Conservation (phyloP, 2,329 filamentous ascomycete species). For the Neobulgaria alba region DNA sequence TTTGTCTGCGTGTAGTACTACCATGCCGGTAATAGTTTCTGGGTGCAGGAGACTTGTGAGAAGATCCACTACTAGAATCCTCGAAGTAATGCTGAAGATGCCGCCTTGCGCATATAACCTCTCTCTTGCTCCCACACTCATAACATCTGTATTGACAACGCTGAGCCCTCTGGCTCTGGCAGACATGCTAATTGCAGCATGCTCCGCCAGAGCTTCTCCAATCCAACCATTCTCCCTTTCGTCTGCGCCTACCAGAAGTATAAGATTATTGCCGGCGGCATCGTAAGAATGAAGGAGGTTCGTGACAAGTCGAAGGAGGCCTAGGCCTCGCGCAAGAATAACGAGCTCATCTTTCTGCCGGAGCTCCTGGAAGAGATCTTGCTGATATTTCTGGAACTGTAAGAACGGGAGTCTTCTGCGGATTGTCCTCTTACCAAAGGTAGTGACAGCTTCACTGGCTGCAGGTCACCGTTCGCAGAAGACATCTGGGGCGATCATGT, state of each 20-base stretch:
- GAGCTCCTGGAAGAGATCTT: constrained; percentile 87
- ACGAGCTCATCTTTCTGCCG: constrained; percentile 89
- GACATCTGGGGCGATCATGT: constrained; percentile 27
- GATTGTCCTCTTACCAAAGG: constrained; percentile 48
- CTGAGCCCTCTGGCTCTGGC: constrained; percentile 77
- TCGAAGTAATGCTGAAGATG: constrained; percentile 91
- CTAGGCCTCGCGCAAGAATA: constrained; percentile 82
- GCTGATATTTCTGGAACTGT: constrained; percentile 67
- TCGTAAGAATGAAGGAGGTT: constrained; percentile 96
- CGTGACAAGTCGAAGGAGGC: constrained; percentile 84
- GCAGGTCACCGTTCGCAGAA: constrained; percentile 37
- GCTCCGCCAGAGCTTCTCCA: constrained; percentile 89
- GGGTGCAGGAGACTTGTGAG: constrained; percentile 75
- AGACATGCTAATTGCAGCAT: constrained; percentile 81
- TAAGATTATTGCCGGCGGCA: constrained; percentile 86
- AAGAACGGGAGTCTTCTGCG: constrained; percentile 5
- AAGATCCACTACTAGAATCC: constrained; percentile 89
- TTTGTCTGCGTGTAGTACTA: constrained; percentile 83
- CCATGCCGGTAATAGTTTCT: constrained; percentile 75
- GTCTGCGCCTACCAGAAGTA: constrained; percentile 81
- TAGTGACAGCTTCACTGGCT: constrained; percentile 74
- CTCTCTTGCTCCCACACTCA: constrained; percentile 77
- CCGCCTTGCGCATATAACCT: constrained; percentile 87
- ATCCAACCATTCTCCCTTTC: constrained; percentile 96
- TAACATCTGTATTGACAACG: constrained; percentile 89